A percentile compares a stretch with the other conserved stretches of the same genome.
phyloP scores from a whole-genome alignment of 2,329 filamentous ascomycete species.

The Colletotrichum sp. region DNA sequence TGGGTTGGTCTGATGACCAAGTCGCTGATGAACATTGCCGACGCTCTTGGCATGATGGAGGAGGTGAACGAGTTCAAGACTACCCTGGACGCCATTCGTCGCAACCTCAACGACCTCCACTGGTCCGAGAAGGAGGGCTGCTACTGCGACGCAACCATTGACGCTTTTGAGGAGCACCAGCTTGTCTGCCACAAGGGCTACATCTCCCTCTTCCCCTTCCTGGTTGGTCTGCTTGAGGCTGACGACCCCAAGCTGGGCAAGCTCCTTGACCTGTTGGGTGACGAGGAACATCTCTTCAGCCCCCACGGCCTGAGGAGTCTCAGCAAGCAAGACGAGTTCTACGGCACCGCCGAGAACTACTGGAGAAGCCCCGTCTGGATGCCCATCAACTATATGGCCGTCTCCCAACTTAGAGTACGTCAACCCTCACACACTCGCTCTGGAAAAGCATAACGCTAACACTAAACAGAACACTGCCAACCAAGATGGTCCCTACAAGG shows the following conservation, averaged over 20 bases:
- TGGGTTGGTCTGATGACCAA: conserved; percentile 98
- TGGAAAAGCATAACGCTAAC: not conserved
- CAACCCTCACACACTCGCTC: not conserved
- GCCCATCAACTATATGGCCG: conserved; percentile 90
- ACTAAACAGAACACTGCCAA: conserved; percentile 65
- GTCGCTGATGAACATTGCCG: conserved; percentile 81
- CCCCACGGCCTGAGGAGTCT: conserved; percentile 87
- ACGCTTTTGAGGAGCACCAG: conserved; percentile 89
- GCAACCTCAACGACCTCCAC: conserved; percentile 91
- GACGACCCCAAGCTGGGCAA: conserved; percentile 77
- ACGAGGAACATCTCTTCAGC: conserved; percentile 90
- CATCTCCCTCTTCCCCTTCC: conserved; percentile 89
- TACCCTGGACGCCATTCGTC: conserved; percentile 77
- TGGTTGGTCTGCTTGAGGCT: conserved; percentile 78
- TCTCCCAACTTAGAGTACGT: conserved; percentile 79
- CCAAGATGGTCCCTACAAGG: conserved; percentile 70
- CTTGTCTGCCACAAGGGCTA: conserved; percentile 98
- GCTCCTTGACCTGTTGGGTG: conserved; percentile 77
- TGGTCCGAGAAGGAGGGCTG: conserved; percentile 83
- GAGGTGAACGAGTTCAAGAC: conserved; percentile 76
- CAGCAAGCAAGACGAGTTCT: conserved; percentile 81
- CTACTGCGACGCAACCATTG: conserved; percentile 94
- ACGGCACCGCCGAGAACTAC: conserved; percentile 94
- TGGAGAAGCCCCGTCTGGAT: conserved; percentile 96
- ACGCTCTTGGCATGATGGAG: conserved; percentile 75